Base-by-base conservation (phyloP, 176 grass and related monocot genomes). In the Poa annua region DNA sequence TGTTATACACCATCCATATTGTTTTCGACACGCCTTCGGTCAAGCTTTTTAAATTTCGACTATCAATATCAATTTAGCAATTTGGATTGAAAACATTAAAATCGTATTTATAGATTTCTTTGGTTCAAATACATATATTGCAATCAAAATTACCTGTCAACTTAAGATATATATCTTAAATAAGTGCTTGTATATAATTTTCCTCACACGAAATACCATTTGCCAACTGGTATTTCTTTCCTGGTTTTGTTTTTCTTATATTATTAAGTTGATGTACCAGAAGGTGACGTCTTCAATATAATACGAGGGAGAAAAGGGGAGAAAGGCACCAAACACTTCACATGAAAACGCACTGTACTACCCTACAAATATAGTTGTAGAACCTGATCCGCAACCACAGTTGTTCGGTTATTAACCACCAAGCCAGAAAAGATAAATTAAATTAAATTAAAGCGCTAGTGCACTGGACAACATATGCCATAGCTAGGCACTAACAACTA, bases 391-490 rank as follows among this genome's bases (percentile, higher is more conserved):
- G 7, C 22, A 1, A 50, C 70, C 1, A 50, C 44, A 19, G 70
- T 73, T 73, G 70, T 73, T 73, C 45, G 44, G 70, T 11, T 73
- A 73, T 1, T 32, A 73, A 73, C 70, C 70, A 50, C 70, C 22
- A 32, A 2, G 7, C 0, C 22, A 29, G 22, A 73, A 29, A 71
- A 49, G 44, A 50, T 50, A 32, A 29, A 42, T 42, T 42, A 42
- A 49, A 73, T 34, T 64, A 64, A 64, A 5, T 44, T 64, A 64
- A 64, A 34, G 29, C 26, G 15, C 61, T 73, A 73, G 47, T 49
- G 7, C 11, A 3, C 33, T 26, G 26, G 12, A 48, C 68, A 49
- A 26, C 44, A 32, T 50, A 73, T 73, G 14, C 44, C 70, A 19
- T 11, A 32, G 70, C 0, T 44, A 73, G 7, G 7, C 7, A 6